phyloP scores from a whole-genome alignment of 352 stramenopile genomes.

The Albugo laibachii region DNA sequence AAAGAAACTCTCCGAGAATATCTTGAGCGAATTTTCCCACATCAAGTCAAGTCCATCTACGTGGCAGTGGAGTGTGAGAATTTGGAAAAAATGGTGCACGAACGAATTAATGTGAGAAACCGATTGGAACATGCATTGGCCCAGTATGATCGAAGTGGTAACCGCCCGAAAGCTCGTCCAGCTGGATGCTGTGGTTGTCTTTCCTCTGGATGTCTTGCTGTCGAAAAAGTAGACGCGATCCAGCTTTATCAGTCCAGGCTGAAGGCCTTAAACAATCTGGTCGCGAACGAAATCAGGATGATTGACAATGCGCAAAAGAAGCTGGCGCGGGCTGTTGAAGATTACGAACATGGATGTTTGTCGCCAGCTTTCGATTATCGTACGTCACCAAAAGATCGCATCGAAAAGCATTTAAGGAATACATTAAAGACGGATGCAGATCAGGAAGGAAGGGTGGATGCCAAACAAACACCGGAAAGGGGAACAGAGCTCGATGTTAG shows the following conservation, averaged over 20 bases:
- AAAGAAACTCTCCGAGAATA: conserved; percentile 40
- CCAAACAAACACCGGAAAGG: conserved; percentile 1
- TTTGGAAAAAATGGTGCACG: conserved; percentile 30
- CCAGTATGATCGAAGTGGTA: conserved; percentile 14
- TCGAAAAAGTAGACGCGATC: conserved; percentile 34
- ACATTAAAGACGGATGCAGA: conserved; percentile 1
- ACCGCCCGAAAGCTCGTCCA: conserved; percentile 7
- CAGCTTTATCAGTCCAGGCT: conserved; percentile 30
- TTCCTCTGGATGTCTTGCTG: conserved; percentile 21
- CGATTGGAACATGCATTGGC: conserved; percentile 26
- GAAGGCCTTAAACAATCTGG: conserved; percentile 25
- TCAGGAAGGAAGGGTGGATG: conserved; percentile 3
- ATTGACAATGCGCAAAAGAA: conserved; percentile 27
- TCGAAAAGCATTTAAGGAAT: conserved; percentile 11
- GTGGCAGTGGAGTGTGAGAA: conserved; percentile 41
- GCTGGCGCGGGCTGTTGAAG: conserved; percentile 21
- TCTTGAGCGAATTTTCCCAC: conserved; percentile 44
- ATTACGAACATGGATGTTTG: background rate
- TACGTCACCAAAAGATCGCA: background rate
- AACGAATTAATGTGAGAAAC: conserved; percentile 26
- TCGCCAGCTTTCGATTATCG: too few relatives aligned
- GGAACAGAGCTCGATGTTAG: background rate
- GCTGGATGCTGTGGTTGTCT: conserved; percentile 17
- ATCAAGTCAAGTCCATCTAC: conserved; percentile 40
- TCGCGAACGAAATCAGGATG: conserved; percentile 32